Base-by-base conservation (phyloP, 2,329 filamentous ascomycete species). In the Apiospora kogelbergensis region DNA sequence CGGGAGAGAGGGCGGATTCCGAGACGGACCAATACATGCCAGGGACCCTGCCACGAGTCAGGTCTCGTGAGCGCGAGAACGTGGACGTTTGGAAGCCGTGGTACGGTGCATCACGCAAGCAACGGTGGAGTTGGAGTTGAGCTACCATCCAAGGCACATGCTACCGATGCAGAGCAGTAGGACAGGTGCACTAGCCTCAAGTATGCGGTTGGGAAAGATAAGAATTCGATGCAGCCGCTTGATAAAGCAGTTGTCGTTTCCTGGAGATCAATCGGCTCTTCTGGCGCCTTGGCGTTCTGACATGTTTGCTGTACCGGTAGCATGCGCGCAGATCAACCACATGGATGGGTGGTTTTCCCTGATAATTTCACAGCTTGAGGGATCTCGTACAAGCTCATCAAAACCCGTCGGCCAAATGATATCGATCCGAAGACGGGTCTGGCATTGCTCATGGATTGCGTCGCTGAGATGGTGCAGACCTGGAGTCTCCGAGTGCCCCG, bases 21-120 rank as follows among this genome's bases (percentile, higher is more conserved):
- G 30, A 60, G 33, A 60, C 53, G 30, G 30, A 3, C 53, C 53
- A 60, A 60, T 60, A 60, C 53, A 60, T 60, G 30, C 2, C 17
- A n/a, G 53, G 26, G 53, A 37, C 30, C 30, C 30, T 60, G 53
- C 53, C 53, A 60, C 53, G 53, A 60, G 53, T 60, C 53, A 60
- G 30, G 53, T 60, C 53, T 37, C 30, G 30, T 60, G 53, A 60
- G 53, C 53, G 7, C 30, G 30, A 11, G 53, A 60, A 60, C 53
- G 30, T 60, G 53, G 53, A 60, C 30, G 53, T 60, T 37, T 37
- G 53, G 30, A n/a, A n/a, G 20, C 17, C 20, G 30, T 60, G 53
- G 53, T 60, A 33, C 26, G 9, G 10, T n/a, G 40, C 40, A 3
- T 42, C 40, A 42, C 15, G 33, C 33, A 2, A 60, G 30, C 17